Conservation (phyloP, 2,329 filamentous ascomycete species). For the Fusarium camptoceras region DNA sequence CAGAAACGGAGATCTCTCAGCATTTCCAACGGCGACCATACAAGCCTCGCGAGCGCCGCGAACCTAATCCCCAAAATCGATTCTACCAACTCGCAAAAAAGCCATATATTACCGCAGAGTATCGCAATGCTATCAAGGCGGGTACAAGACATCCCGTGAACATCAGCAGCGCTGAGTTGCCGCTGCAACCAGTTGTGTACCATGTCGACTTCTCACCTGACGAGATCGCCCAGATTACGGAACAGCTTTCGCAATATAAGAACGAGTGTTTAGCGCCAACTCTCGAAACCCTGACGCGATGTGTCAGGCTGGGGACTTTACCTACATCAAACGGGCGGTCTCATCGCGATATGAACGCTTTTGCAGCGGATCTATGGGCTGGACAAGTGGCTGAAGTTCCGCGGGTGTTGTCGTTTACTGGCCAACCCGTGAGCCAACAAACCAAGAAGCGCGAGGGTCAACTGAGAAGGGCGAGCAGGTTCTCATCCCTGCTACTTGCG, state of each 20-base stretch:
- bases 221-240: conserved; percentile 51
- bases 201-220: conserved; percentile 61
- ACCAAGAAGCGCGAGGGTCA: conserved; percentile 19
- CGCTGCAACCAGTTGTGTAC: conserved; percentile 43
- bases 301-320: neutral
- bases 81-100: conserved; percentile 30
- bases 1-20: neutral
- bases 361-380: conserved; percentile 45
- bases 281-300: conserved; percentile 31
- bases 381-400: conserved; percentile 29
- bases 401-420: conserved; percentile 46
- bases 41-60: conserved; percentile 23
- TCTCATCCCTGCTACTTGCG: conserved; percentile 59
- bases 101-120: conserved; percentile 46
- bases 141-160: conserved; percentile 34
- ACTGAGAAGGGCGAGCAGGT: conserved; percentile 34
- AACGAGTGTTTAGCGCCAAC: conserved; percentile 28
- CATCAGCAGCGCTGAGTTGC: neutral
- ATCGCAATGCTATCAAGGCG: conserved; percentile 46
- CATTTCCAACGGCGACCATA: conserved; percentile 19
- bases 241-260: conserved; percentile 35
- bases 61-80: conserved; percentile 22
- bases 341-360: conserved; percentile 23
- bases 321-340: neutral
- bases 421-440: conserved; percentile 19